Conservation (phyloP, 2,329 filamentous ascomycete species). For the Fusarium hostae region DNA sequence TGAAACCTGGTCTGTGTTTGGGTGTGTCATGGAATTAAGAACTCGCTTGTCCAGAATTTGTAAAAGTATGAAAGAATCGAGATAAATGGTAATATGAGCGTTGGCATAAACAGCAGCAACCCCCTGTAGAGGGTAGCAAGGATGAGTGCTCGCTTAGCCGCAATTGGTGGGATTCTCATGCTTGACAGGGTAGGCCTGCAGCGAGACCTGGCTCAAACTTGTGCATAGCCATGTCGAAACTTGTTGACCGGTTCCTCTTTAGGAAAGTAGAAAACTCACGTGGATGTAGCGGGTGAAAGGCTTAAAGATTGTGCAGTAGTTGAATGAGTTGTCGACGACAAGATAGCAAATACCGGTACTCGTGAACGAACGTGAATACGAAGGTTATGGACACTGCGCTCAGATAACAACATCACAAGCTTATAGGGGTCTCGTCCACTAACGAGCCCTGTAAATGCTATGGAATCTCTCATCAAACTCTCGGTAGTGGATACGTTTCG, state of each 20-base stretch:
- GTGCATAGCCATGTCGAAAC: constrained; percentile 38
- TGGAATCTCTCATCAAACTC: constrained; percentile 22
- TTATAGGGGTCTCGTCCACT: not conserved
- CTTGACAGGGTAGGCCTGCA: constrained; percentile 31
- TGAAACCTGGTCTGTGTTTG: constrained; percentile 9
- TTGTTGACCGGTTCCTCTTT: constrained; percentile 50
- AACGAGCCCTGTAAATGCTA: not conserved
- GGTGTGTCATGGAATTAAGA: not conserved
- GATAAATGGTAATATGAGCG: not conserved
- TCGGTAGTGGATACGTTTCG: constrained; percentile 16
- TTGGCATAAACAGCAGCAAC: not conserved
- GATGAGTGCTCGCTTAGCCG: not conserved
- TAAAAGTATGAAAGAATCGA: constrained; percentile 23
- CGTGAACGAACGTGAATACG: not conserved
- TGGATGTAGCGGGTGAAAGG: constrained; percentile 35
- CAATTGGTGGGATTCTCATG: constrained; percentile 40
- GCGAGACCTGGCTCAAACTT: constrained; percentile 34
- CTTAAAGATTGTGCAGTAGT: constrained; percentile 15
- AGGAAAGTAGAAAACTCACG: constrained; percentile 47
- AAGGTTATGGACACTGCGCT: not conserved
- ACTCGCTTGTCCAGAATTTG: not conserved
- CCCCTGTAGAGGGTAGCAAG: constrained; percentile 3
- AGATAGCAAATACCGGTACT: not conserved
- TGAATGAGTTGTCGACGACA: not conserved
- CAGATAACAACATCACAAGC: not conserved